phyloP scores from a whole-genome alignment of 306 rosid species.

The Cicer chorassanicum region DNA sequence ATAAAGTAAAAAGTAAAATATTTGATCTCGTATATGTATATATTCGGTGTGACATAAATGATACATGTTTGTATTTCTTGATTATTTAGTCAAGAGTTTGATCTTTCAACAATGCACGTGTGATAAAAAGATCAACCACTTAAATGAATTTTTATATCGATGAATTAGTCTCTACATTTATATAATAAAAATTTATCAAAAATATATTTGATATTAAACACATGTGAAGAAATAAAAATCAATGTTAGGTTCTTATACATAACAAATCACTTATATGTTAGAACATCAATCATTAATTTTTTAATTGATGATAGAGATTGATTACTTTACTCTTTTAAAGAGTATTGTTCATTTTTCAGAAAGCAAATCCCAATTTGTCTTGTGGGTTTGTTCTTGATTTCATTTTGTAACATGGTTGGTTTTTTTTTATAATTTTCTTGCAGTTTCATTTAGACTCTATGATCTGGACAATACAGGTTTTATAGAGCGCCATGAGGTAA shows the following conservation, averaged over 20 bases:
- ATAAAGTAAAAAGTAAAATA: neutral
- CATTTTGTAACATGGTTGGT: neutral
- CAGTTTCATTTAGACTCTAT: slow-evolving; percentile 90
- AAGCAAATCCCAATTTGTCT: neutral
- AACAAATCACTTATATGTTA: neutral
- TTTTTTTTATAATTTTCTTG: slow-evolving; percentile 23
- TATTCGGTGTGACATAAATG: too few species aligned
- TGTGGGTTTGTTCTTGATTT: neutral
- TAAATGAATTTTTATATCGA: too few species aligned
- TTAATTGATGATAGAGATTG: neutral
- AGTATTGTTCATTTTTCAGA: neutral
- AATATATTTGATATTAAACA: neutral
- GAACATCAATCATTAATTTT: neutral
- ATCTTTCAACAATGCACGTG: too few species aligned
- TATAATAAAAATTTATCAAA: too few species aligned
- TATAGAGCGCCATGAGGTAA: slow-evolving; percentile 88
- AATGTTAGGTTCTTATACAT: neutral
- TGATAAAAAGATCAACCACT: too few species aligned
- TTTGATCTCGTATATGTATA: too few species aligned
- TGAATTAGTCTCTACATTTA: too few species aligned
- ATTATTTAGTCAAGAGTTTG: too few species aligned
- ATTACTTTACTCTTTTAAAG: neutral
- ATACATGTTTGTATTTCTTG: too few species aligned
- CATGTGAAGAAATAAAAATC: neutral
- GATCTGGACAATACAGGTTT: slow-evolving; percentile 78